Evolutionary conservation across 257 asterid species (phyloP).

Genomic region (Fraxinus cuspidata): DNA sequence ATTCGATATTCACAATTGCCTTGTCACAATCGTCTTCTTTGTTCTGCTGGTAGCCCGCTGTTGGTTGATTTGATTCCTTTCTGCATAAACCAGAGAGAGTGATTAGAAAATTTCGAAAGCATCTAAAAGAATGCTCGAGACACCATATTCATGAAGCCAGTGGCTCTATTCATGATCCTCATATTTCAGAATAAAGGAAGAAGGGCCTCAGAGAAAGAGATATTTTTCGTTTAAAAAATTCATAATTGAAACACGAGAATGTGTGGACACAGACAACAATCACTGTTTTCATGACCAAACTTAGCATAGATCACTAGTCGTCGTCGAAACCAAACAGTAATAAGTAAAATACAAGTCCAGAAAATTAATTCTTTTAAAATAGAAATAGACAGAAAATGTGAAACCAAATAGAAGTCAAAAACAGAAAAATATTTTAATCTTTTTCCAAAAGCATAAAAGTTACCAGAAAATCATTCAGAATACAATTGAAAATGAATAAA

Average conservation of each 20-base stretch:
- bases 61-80: slow-evolving; percentile 39
- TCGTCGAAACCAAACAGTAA: not conserved
- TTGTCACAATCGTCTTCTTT: slow-evolving; percentile 33
- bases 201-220: not conserved
- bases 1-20: slow-evolving; percentile 27
- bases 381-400: too few relatives aligned
- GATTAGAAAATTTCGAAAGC: not conserved
- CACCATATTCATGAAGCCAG: not conserved
- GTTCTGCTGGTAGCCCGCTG: slow-evolving; percentile 23
- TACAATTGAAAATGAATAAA: not conserved
- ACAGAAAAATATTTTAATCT: not conserved
- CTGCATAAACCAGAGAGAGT: slow-evolving; percentile 32
- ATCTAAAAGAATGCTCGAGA: not conserved
- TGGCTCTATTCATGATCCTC: not conserved
- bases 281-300: not conserved
- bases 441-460: not conserved
- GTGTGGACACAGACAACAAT: not conserved
- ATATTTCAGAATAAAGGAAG: not conserved
- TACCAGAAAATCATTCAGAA: not conserved
- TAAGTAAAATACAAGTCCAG: not conserved
- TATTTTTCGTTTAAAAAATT: not conserved
- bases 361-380: too few relatives aligned
- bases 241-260: not conserved
- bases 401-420: not conserved
- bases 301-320: not conserved